Evolutionary conservation across 2,329 filamentous ascomycete genomes (phyloP), one percentile per base, ranked within the genome.

Genomic region (Orbilia quercus): DNA sequence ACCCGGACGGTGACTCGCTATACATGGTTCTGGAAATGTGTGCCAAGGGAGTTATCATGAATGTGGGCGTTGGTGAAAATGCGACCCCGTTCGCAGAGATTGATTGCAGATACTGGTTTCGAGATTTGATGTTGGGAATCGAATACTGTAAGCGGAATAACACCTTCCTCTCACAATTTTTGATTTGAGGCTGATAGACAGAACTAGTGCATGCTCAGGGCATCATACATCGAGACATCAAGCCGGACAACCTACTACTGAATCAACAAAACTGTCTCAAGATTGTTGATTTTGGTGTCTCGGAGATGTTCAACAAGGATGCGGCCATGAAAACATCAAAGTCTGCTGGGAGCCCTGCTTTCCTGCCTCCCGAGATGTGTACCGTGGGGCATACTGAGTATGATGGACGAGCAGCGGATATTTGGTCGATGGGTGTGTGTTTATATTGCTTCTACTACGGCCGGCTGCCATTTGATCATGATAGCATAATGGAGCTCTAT

Each of bases 21-120:
- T 99, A 97, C 82, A 98, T 99, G 91, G 95, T 99, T 20, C 86
- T 99, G 80, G 95, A 99, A 80, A 96, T 97, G 91, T 99, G 95
- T 83, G 95, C 96, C 79, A 97, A 97, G 80, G 95, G 95, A 0
- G 94, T 97, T 20, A 87, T 97, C 57, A 98, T 98, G 93, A 94
- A 93, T 78, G 91, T 99, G 63, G 92, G 91, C 1, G 82, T 98
- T n/a, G 90, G 91, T 70, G 90, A 96, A 78, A 84, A 86, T 66
- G 91, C 92, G 16, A 87, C 90, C 74, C 93, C 95, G 0, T 97
- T 97, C 80, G 85, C 87, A 25, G 87, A 90, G 75, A 92, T 97
- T 78, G 85, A 85, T 59, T 97, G 93, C 79, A 88, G 95, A 55
- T 90, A 87, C 79, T 98, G 92, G 91, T 98, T 99, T 79, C 89